Base-by-base conservation (phyloP, 441 rosid genomes). In the Eruca vesicaria region DNA sequence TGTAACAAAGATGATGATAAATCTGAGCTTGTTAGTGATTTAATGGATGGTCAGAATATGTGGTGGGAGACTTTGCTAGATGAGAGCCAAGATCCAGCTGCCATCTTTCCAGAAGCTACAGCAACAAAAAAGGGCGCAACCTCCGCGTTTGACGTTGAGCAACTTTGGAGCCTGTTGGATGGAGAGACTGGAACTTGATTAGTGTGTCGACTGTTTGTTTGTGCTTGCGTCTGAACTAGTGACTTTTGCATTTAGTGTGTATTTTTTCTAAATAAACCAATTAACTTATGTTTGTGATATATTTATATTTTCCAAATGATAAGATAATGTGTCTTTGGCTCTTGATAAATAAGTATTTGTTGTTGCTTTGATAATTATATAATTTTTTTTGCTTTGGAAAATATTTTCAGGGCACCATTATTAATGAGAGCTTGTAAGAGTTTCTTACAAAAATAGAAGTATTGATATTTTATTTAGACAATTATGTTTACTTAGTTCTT, bases 21-120 rank as follows among this genome's bases (percentile, higher is more conserved):
- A 6, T 9, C 62, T 66, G 36, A 55, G 65, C 9, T 41, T 14
- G 58, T 33, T 11, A 68, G 20, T 20, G n/a, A 16, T 26, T 7
- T 33, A 19, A 20, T 18, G 31, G 33, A 61, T 57, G 71, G 18
- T 11, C 75, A 65, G 10, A 41, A 3, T 55, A n/a, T 16, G 68
- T 74, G 82, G 83, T 82, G 79, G 84, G 77, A 82, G 35, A 75
- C 9, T 31, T 50, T 83, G 63, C 48, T 76, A 10, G 36, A 41
- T 0, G 82, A 72, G 9, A 53, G 16, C 7, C 71, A 67, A 65
- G 67, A 33, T 10, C 16, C 56, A 11, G 63, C 59, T 21, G 19
- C n/a, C 2, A 5, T 74, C 5, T 36, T 45, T 66, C 53, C 53
- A 10, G 55, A 32, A 48, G 55, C 15, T 2, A 66, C n/a, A 3